These are phyloP conservation scores for Pleurotus djamor DNA, from an alignment of 768 basidiomycete species.

Conservation along the genomic window DNA sequence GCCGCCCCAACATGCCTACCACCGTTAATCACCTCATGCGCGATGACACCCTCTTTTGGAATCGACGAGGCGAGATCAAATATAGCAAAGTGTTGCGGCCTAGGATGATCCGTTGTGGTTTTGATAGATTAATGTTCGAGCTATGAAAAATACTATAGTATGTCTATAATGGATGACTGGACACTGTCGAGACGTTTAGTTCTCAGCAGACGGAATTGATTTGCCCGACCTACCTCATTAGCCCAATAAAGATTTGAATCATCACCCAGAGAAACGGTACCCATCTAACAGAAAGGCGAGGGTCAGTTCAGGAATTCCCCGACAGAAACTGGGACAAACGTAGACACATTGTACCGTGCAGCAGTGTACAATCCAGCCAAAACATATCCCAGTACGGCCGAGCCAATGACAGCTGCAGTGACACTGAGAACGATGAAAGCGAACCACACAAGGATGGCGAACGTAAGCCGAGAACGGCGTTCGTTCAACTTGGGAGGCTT, in stretches of 20 bases:
- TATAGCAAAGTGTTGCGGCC: conserved; percentile 58
- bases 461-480: conserved; percentile 42
- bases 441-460: conserved; percentile 43
- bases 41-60: conserved; percentile 50
- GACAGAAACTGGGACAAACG: conserved; percentile 27
- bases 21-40: conserved; percentile 56
- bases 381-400: conserved; percentile 43
- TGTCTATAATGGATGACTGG: conserved; percentile 13
- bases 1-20: conserved; percentile 62
- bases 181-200: background rate
- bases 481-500: conserved; percentile 28
- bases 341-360: conserved; percentile 47
- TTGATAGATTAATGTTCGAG: background rate
- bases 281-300: conserved; percentile 27
- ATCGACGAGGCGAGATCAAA: conserved; percentile 55
- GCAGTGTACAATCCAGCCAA: conserved; percentile 43
- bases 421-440: conserved; percentile 38
- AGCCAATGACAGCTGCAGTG: conserved; percentile 43
- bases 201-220: background rate
- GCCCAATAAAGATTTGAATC: conserved; percentile 37
- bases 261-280: conserved; percentile 43
- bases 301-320: background rate
- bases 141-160: conserved; percentile 4
- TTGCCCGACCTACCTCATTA: conserved; percentile 28
- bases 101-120: conserved; percentile 13